Conservation (phyloP, 345 rosid species). For the Populus pruinosa region DNA sequence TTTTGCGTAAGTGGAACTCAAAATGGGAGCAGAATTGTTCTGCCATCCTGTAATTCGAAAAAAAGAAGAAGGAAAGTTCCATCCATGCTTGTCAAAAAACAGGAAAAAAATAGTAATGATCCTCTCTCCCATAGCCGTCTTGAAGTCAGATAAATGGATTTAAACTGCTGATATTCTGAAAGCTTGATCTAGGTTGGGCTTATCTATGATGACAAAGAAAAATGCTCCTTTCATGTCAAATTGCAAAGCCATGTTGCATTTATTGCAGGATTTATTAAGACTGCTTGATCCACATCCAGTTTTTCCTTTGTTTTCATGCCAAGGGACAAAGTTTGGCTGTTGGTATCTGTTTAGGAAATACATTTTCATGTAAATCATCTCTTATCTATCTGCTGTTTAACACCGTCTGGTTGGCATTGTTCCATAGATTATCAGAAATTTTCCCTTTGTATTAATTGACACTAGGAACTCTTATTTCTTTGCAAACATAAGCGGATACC, state of each 20-base stretch:
- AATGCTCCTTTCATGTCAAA: not conserved
- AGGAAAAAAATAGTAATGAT: not conserved
- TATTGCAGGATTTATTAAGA: not conserved
- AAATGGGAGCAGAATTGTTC: not conserved
- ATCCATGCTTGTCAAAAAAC: not conserved
- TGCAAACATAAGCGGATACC: not conserved
- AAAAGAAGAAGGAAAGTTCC: not conserved
- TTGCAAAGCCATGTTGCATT: not conserved
- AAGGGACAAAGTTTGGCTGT: conserved; percentile 10
- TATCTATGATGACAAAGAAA: not conserved
- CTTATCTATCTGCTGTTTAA: not conserved
- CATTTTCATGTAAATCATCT: not conserved
- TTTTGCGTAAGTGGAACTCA: not conserved
- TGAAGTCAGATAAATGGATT: not conserved
- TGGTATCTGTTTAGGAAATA: not conserved
- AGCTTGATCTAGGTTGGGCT: not conserved
- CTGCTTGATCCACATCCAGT: not conserved
- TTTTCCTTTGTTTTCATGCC: conserved; percentile 4
- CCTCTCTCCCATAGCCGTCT: not conserved
- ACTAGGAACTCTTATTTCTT: not conserved
- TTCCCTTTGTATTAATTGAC: not conserved
- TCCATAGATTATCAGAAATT: not conserved
- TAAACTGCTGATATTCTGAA: not conserved
- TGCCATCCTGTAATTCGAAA: not conserved
- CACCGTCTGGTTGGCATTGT: not conserved